phyloP scores from a whole-genome alignment of 208 protist genomes.

The Wallacemonas sp. region DNA sequence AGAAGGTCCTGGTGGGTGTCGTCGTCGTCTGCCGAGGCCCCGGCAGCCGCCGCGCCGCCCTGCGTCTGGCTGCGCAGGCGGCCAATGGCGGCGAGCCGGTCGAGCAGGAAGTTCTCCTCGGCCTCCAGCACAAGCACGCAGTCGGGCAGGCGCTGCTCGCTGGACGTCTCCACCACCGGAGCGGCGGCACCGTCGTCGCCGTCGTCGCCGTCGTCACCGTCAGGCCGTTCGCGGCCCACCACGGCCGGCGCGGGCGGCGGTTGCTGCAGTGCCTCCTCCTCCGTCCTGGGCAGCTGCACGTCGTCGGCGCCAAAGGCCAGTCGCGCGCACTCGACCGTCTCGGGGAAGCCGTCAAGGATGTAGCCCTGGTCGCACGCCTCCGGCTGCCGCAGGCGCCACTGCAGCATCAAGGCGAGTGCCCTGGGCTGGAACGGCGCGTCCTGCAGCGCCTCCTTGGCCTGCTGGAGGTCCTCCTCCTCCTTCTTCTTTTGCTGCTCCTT shows the following conservation, averaged over 20 bases:
- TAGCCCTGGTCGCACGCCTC: slow-evolving; percentile 93
- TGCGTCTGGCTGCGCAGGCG: background rate
- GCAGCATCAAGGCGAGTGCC: slow-evolving; percentile 86
- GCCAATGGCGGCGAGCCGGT: slow-evolving; percentile 51
- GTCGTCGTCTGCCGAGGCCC: slow-evolving; percentile 17
- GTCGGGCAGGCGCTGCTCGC: slow-evolving; percentile 67
- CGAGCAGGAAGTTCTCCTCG: slow-evolving; percentile 74
- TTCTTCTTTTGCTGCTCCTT: slow-evolving; percentile 69
- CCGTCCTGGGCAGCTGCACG: slow-evolving; percentile 58
- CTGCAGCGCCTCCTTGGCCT: slow-evolving; percentile 54
- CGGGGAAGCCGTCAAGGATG: slow-evolving; percentile 91
- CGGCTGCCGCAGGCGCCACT: slow-evolving; percentile 80
- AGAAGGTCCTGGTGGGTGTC: slow-evolving; percentile 34
- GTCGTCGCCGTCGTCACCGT: slow-evolving; percentile 20
- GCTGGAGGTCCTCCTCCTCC: slow-evolving; percentile 69
- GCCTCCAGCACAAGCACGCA: slow-evolving; percentile 81
- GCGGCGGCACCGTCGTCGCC: slow-evolving; percentile 18
- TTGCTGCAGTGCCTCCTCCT: slow-evolving; percentile 75
- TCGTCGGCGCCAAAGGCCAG: slow-evolving; percentile 75
- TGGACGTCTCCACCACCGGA: slow-evolving; percentile 39
- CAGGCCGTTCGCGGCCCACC: background rate
- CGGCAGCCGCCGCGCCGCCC: slow-evolving; percentile 10
- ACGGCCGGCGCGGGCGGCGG: slow-evolving; percentile 2
- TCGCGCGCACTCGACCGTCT: slow-evolving; percentile 79
- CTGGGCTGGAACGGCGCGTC: slow-evolving; percentile 80